phyloP scores from a whole-genome alignment of 306 rosid species.

The Corylus americana region DNA sequence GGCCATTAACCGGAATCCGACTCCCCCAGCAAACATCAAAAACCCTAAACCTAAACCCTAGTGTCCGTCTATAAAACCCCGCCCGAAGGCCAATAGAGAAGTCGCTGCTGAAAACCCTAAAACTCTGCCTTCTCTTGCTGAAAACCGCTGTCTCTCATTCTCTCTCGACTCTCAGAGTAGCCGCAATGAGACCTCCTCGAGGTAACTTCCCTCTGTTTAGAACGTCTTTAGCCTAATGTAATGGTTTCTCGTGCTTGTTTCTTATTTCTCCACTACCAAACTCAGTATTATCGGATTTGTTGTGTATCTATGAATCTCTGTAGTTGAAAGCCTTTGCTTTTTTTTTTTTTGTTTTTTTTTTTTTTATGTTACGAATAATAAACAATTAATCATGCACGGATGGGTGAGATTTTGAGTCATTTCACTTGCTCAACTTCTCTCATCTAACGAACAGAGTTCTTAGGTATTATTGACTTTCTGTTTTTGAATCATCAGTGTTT shows the following conservation, averaged over 20 bases:
- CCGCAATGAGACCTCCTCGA: constrained; percentile 37
- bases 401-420: background rate
- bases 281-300: background rate
- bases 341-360: no score
- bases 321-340: no score
- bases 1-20: no score
- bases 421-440: background rate
- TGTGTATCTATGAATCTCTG: background rate
- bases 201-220: constrained; percentile 17
- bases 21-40: no score
- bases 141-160: no score
- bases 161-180: background rate
- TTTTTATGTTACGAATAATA: background rate
- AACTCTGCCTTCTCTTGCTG: no score
- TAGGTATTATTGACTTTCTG: background rate
- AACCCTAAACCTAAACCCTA: background rate
- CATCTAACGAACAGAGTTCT: background rate
- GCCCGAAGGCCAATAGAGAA: no score
- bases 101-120: no score
- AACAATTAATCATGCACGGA: no score
- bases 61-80: background rate
- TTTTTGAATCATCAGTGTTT: background rate
- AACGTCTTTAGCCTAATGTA: background rate
- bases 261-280: background rate
- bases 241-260: background rate